Conservation (phyloP, 169 alveolate genomes). For the Cyclospora cayetanensis region DNA sequence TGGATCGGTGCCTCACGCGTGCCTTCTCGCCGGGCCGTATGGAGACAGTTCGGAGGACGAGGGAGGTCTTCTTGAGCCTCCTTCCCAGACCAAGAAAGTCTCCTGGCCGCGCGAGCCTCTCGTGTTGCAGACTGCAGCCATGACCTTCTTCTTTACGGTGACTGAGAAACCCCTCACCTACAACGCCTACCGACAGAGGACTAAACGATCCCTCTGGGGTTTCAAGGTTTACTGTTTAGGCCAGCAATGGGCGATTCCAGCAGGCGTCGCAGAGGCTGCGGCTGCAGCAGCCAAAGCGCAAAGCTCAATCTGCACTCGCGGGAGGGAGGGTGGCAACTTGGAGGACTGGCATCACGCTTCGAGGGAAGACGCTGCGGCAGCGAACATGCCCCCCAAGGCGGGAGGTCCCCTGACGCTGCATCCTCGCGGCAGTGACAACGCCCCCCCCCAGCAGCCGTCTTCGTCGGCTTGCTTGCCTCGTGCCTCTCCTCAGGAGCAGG, state of each 20-base stretch:
- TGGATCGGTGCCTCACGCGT: neutral
- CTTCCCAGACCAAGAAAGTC: neutral
- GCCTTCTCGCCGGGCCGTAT: constrained; percentile 35
- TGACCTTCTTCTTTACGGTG: neutral
- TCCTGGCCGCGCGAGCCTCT: constrained; percentile 44
- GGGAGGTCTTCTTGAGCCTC: neutral
- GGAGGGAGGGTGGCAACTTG: too few relatives aligned
- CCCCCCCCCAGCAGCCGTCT: too few relatives aligned
- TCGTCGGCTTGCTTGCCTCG: too few relatives aligned
- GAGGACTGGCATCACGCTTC: too few relatives aligned
- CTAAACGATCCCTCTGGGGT: constrained; percentile 37
- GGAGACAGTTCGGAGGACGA: constrained; percentile 1
- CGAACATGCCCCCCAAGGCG: too few relatives aligned
- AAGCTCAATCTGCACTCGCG: neutral
- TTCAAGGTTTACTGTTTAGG: constrained; percentile 42
- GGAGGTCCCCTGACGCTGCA: too few relatives aligned
- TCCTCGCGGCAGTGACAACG: too few relatives aligned
- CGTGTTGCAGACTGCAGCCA: neutral
- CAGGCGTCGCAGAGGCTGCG: constrained; percentile 54
- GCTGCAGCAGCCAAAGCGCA: constrained; percentile 22
- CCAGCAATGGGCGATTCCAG: constrained; percentile 55
- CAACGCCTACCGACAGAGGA: neutral
- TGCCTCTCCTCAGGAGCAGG: neutral
- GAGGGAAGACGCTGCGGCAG: too few relatives aligned
- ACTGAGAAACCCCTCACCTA: neutral